Conservation (phyloP, 2,329 filamentous ascomycete species). For the Chaetomium sp. region DNA sequence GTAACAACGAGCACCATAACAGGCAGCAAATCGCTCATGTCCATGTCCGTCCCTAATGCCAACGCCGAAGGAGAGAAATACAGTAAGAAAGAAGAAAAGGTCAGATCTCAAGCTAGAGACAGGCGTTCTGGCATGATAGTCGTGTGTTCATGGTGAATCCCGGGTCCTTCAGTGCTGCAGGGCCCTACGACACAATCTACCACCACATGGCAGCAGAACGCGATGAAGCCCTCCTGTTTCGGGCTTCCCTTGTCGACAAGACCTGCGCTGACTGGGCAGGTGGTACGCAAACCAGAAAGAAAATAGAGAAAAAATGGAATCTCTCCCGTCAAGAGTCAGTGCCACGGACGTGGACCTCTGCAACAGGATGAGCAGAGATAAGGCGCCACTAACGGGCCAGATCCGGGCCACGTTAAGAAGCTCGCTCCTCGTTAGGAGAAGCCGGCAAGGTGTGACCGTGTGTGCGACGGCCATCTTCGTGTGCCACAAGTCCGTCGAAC, state of each 20-base stretch:
- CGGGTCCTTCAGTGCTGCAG: too few species aligned
- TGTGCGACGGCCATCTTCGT: too few species aligned
- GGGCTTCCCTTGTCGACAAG: background rate
- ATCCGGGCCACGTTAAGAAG: background rate
- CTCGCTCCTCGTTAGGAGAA: background rate
- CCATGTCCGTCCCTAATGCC: too few species aligned
- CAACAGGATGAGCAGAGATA: background rate
- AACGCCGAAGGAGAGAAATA: too few species aligned
- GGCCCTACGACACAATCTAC: too few species aligned
- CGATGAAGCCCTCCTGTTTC: background rate
- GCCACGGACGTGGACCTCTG: background rate
- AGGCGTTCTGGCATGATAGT: too few species aligned
- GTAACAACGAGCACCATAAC: background rate
- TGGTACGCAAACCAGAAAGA: slow-evolving; percentile 1
- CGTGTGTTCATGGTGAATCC: too few species aligned
- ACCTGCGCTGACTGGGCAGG: background rate
- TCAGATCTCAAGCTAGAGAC: too few species aligned
- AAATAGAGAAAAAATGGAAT: background rate
- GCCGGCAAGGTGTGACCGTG: background rate
- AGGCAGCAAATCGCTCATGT: too few species aligned
- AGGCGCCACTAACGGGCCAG: background rate
- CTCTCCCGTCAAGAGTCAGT: background rate
- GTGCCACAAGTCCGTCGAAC: too few species aligned
- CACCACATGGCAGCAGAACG: background rate
- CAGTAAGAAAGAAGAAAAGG: too few species aligned